Conservation (phyloP, 441 rosid species). For the Brassica hybrid region DNA sequence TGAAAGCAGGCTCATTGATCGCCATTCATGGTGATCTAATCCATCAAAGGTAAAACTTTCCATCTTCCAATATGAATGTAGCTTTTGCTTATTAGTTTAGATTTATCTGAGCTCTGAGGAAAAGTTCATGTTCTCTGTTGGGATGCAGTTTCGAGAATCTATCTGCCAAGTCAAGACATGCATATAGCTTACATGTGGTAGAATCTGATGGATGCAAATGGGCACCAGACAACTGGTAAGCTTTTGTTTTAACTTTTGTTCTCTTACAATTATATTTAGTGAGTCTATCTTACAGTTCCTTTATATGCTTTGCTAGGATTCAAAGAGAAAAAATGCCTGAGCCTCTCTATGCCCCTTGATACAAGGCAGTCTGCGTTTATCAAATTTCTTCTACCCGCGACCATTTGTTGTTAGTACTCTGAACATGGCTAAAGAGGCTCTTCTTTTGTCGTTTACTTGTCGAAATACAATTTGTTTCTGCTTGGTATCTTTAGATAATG, state of each 20-base stretch:
- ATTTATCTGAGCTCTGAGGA: neutral
- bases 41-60: conserved; percentile 77
- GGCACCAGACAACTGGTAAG: conserved; percentile 86
- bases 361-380: neutral
- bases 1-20: conserved; percentile 91
- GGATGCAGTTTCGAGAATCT: conserved; percentile 78
- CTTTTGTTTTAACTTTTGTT: neutral
- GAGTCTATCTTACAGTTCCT: conserved; percentile 29
- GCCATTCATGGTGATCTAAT: conserved; percentile 89
- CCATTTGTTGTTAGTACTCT: conserved; percentile 8
- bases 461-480: conserved; percentile 31
- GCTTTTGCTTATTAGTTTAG: conserved; percentile 4
- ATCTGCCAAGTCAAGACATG: conserved; percentile 91
- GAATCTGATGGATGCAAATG: conserved; percentile 96
- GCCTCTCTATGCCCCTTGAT: conserved; percentile 71
- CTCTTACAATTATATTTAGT: neutral
- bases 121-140: neutral
- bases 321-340: conserved; percentile 76
- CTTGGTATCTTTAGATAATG: conserved; percentile 18
- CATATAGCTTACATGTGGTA: conserved; percentile 90
- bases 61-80: neutral
- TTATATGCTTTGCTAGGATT: conserved; percentile 56
- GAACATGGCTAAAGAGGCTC: conserved; percentile 3
- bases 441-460: conserved; percentile 17
- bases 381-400: conserved; percentile 7